Evolutionary conservation across 2,329 filamentous ascomycete genomes (phyloP).

Genomic region (Penicillium sclerotigenum): DNA sequence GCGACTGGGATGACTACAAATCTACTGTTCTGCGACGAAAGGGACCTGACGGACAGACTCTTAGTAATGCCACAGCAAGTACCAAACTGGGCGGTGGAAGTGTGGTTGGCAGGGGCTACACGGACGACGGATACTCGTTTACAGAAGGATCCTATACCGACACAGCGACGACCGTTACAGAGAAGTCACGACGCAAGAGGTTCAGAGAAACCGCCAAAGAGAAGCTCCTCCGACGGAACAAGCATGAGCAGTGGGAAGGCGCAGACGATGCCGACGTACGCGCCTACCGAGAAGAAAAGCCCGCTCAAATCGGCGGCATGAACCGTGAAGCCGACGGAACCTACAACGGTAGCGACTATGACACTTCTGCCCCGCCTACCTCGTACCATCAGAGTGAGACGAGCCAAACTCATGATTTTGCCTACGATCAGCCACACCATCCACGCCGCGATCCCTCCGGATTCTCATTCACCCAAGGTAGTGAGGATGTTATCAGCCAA

Average conservation of each 20-base stretch:
- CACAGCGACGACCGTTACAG: slow-evolving; percentile 43
- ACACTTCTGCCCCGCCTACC: slow-evolving; percentile 61
- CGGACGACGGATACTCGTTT: slow-evolving; percentile 60
- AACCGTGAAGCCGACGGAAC: slow-evolving; percentile 79
- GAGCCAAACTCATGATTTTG: slow-evolving; percentile 48
- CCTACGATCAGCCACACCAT: slow-evolving; percentile 29
- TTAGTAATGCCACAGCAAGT: slow-evolving; percentile 76
- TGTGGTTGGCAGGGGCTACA: slow-evolving; percentile 60
- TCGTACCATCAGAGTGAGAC: slow-evolving; percentile 46
- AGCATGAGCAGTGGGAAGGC: slow-evolving; percentile 57
- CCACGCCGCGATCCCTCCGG: slow-evolving; percentile 32
- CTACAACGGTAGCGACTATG: slow-evolving; percentile 74
- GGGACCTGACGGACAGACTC: slow-evolving; percentile 81
- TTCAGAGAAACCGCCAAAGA: slow-evolving; percentile 39
- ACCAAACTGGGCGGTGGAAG: slow-evolving; percentile 86
- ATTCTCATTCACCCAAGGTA: slow-evolving; percentile 52
- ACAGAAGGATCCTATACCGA: slow-evolving; percentile 42
- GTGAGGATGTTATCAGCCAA: slow-evolving; percentile 43
- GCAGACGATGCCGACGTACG: slow-evolving; percentile 67
- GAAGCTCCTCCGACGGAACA: slow-evolving; percentile 37
- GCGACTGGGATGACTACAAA: slow-evolving; percentile 99
- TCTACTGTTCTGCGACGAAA: slow-evolving; percentile 84
- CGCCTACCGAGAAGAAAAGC: slow-evolving; percentile 79
- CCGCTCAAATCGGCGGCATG: slow-evolving; percentile 82
- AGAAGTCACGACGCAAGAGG: slow-evolving; percentile 25